A percentile compares a stretch with the other conserved stretches of the same genome.
Conservation (phyloP, 2,329 filamentous ascomycete genomes). For the Triangularia setosa region DNA sequence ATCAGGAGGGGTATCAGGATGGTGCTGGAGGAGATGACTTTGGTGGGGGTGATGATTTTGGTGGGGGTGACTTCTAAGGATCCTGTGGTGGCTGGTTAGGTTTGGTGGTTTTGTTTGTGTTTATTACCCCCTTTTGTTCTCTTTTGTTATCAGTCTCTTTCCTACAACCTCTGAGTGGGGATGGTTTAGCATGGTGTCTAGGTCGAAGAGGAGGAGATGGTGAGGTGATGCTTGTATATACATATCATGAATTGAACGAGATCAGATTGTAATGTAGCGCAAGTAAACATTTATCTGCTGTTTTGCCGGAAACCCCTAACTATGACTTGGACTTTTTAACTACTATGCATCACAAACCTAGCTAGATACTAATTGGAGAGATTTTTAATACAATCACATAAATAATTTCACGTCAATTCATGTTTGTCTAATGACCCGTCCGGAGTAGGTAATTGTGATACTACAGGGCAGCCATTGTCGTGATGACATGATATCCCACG, state of each 20-base stretch:
- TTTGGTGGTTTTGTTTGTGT: not conserved
- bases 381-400: too few relatives aligned
- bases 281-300: not conserved
- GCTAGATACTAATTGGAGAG: too few relatives aligned
- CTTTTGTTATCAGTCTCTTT: constrained; percentile 21
- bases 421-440: too few relatives aligned
- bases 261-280: not conserved
- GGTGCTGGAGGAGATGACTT: constrained; percentile 35
- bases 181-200: not conserved
- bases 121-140: not conserved
- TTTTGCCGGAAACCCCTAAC: not conserved
- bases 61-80: constrained; percentile 38
- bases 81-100: not conserved
- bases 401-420: too few relatives aligned
- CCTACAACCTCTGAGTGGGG: constrained; percentile 34
- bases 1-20: constrained; percentile 45
- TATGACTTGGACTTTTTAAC: not conserved
- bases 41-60: constrained; percentile 27
- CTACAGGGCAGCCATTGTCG: too few relatives aligned
- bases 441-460: too few relatives aligned
- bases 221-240: not conserved
- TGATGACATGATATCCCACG: too few relatives aligned
- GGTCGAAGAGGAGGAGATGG: not conserved
- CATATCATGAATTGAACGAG: not conserved
- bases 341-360: too few relatives aligned